phyloP scores from a whole-genome alignment of 805 yeast species.

The Candida nitratophila region DNA sequence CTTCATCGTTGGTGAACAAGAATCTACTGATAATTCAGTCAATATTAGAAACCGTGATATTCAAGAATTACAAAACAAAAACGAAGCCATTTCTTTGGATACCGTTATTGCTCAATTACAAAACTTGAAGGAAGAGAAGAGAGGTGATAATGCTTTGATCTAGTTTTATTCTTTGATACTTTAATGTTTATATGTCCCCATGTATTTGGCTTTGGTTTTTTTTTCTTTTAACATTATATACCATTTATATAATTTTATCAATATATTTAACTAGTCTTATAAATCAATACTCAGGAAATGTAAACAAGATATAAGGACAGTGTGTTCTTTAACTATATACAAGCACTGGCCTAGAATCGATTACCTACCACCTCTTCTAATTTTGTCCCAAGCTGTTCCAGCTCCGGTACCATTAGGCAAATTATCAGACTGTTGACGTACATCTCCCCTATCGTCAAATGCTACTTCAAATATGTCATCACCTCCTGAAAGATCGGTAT shows the following conservation, averaged over 20 bases:
- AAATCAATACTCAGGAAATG: too few relatives aligned
- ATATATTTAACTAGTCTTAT: neutral
- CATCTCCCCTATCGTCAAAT: neutral
- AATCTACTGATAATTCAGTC: slow-evolving; percentile 69
- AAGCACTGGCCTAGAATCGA: neutral
- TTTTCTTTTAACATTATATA: too few relatives aligned
- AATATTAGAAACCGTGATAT: slow-evolving; percentile 97
- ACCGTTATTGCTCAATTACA: slow-evolving; percentile 64
- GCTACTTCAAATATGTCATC: neutral
- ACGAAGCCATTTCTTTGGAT: slow-evolving; percentile 69
- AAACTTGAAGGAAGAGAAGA: slow-evolving; percentile 63
- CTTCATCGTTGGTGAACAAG: slow-evolving; percentile 96
- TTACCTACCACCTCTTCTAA: slow-evolving; percentile 1
- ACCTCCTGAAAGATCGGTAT: neutral
- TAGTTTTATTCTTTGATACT: neutral
- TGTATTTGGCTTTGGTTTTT: too few relatives aligned
- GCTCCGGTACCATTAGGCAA: neutral
- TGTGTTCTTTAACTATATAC: neutral
- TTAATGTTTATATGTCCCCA: too few relatives aligned
- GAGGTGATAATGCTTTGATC: slow-evolving; percentile 53
- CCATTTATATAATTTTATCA: too few relatives aligned
- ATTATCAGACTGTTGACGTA: neutral
- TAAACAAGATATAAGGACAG: neutral
- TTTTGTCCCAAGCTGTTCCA: neutral
- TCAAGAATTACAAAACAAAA: slow-evolving; percentile 87